Base-by-base conservation (phyloP, 2,329 filamentous ascomycete genomes). In the Gaeumannomyces tritici region DNA sequence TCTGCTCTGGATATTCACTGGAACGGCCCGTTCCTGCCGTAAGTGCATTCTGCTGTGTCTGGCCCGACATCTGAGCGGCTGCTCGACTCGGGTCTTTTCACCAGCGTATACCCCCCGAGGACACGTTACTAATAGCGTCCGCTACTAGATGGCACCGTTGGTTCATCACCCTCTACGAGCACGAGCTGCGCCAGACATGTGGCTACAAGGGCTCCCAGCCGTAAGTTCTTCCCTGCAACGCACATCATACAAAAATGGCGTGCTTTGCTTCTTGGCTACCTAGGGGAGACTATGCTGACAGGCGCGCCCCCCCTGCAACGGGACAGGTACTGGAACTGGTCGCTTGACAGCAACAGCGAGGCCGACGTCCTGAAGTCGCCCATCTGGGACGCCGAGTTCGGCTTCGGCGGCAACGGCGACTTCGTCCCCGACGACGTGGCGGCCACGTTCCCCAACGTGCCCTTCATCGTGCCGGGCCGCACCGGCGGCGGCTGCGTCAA, bases 331-430 rank as follows among this genome's bases (percentile, higher is more conserved):
- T 59, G 57, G 57, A 29, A 59, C 57, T 59, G 57, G 31, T 15
- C 57, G 7, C 31, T 59, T 5, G 57, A 59, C n/a, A 59, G 27
- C 35, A 60, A 60, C 58, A 60, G 33, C 58, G 8, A 47, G 18
- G 58, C 35, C 33, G 31, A 28, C 4, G 35, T 60, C 35, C 27
- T 42, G 33, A 60, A 60, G 26, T 60, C 58, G 11, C 31, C 58
- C 24, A 55, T 61, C 59, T 61, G 47, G 15, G 27, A 55, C 47
- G 7, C 47, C 12, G 59, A 31, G 2, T 55, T 54, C 47, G 59
- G 59, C 28, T 55, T 61, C 21, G 59, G 59, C 2, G 59, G 59
- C 59, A 61, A 55, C 59, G 59, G 59, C 26, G 59, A 29, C n/a
- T 55, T 29, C 59, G 51, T 55, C 47, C 42, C 42, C 12, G 58